Conservation (phyloP, 1,139 yeast species). For the Diutina catenulata region DNA sequence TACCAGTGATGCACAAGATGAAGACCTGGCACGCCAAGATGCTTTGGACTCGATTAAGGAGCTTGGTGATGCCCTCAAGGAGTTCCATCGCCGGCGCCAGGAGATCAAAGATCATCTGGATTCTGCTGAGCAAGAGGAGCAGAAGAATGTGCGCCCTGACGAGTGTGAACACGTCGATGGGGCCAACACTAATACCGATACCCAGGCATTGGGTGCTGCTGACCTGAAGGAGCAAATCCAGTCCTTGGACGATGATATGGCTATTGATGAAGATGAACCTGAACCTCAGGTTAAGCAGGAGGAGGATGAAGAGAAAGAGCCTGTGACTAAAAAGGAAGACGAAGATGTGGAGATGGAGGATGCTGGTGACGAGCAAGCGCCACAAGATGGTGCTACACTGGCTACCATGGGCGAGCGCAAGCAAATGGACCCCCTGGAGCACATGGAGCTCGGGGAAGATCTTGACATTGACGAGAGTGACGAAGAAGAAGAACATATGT, state of each 20-base stretch:
- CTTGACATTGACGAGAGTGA: constrained; percentile 9
- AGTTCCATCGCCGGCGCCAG: constrained; percentile 82
- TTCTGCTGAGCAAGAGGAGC: constrained; percentile 30
- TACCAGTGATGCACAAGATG: constrained; percentile 20
- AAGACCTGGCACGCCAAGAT: constrained; percentile 55
- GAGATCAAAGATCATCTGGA: constrained; percentile 62
- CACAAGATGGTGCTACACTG: constrained; percentile 3
- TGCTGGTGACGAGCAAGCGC: constrained; percentile 11
- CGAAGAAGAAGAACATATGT: constrained; percentile 13
- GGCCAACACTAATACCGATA: constrained; percentile 58
- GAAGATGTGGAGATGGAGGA: constrained; percentile 14
- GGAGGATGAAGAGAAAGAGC: constrained; percentile 13
- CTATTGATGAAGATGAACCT: constrained; percentile 58
- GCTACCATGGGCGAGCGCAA: constrained; percentile 3
- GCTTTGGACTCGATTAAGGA: constrained; percentile 79
- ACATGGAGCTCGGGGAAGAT: not conserved
- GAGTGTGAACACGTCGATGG: constrained; percentile 82
- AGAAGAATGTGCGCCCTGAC: constrained; percentile 47
- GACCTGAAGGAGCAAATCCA: constrained; percentile 62
- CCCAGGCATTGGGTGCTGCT: constrained; percentile 92
- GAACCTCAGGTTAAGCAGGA: constrained; percentile 13
- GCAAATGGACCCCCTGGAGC: not conserved
- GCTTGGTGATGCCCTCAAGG: constrained; percentile 82
- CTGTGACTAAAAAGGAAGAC: constrained; percentile 11
- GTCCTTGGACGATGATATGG: constrained; percentile 70